phyloP scores from a whole-genome alignment of 345 rosid species.

The Gossypium bickii region DNA sequence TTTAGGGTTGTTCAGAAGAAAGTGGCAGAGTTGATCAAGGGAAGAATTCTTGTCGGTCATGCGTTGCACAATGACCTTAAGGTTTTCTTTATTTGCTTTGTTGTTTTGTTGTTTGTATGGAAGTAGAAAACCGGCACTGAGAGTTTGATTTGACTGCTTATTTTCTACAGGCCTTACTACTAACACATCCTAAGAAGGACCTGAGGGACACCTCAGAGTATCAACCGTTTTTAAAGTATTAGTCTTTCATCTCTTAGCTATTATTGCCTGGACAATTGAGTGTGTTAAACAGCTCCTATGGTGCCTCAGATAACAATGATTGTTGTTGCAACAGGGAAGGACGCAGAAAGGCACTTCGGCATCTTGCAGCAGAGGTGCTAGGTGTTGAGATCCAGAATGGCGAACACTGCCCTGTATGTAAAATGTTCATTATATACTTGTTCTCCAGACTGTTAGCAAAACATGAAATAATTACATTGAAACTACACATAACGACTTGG shows the following conservation, averaged over 20 bases:
- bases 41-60: slow-evolving; percentile 85
- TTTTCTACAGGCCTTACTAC: slow-evolving; percentile 56
- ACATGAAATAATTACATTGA: background rate
- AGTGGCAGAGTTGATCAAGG: slow-evolving; percentile 76
- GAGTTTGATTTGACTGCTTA: background rate
- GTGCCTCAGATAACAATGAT: background rate
- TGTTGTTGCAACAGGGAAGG: slow-evolving; percentile 46
- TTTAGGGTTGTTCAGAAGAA: slow-evolving; percentile 67
- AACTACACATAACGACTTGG: background rate
- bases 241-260: slow-evolving; percentile 3
- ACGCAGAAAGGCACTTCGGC: slow-evolving; percentile 61
- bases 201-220: slow-evolving; percentile 75
- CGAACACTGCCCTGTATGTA: slow-evolving; percentile 92
- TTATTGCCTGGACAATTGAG: slow-evolving; percentile 5
- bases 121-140: background rate
- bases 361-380: slow-evolving; percentile 78
- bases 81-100: slow-evolving; percentile 37
- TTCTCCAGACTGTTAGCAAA: background rate
- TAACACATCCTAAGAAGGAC: slow-evolving; percentile 81
- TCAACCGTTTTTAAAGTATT: slow-evolving; percentile 73
- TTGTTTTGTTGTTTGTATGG: background rate
- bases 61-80: slow-evolving; percentile 93
- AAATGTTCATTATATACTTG: background rate
- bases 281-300: background rate
- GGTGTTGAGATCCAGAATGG: slow-evolving; percentile 86